Percentiles rank a stretch among this genome's conserved stretches.
Conservation (phyloP, 1,139 yeast species). For the Candida sanyaensis region DNA sequence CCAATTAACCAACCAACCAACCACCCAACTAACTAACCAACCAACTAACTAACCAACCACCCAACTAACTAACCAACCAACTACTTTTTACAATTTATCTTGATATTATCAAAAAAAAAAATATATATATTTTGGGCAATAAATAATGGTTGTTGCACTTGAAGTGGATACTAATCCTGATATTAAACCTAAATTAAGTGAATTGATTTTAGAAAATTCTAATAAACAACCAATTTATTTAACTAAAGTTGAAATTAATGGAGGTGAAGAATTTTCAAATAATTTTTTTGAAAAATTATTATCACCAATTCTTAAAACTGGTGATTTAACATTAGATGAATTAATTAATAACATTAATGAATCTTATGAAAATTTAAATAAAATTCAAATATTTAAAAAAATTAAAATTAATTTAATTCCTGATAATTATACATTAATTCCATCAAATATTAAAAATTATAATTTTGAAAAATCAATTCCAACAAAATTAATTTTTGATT, state of each 20-base stretch:
- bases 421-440: slow-evolving; percentile 32
- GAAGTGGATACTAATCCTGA: slow-evolving; percentile 17
- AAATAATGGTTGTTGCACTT: slow-evolving; percentile 11
- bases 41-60: too few species aligned
- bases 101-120: too few species aligned
- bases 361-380: slow-evolving; percentile 30
- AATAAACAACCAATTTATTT: slow-evolving; percentile 46
- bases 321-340: slow-evolving; percentile 49
- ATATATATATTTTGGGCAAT: too few species aligned
- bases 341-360: slow-evolving; percentile 30
- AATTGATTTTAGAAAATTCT: slow-evolving; percentile 34
- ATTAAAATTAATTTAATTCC: slow-evolving; percentile 36
- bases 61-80: too few species aligned
- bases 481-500: slow-evolving; percentile 40
- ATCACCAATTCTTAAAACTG: slow-evolving; percentile 41
- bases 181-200: slow-evolving; percentile 29
- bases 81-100: too few species aligned
- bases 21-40: too few species aligned
- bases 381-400: slow-evolving; percentile 47
- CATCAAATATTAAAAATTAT: slow-evolving; percentile 26
- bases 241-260: slow-evolving; percentile 47
- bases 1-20: too few species aligned
- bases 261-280: slow-evolving; percentile 50
- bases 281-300: slow-evolving; percentile 49
- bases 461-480: slow-evolving; percentile 39